A percentile compares a stretch with the other conserved stretches of the same genome.
Conservation (phyloP, 1,284 basidiomycete species). For the Stygiomarasmius scandens region DNA sequence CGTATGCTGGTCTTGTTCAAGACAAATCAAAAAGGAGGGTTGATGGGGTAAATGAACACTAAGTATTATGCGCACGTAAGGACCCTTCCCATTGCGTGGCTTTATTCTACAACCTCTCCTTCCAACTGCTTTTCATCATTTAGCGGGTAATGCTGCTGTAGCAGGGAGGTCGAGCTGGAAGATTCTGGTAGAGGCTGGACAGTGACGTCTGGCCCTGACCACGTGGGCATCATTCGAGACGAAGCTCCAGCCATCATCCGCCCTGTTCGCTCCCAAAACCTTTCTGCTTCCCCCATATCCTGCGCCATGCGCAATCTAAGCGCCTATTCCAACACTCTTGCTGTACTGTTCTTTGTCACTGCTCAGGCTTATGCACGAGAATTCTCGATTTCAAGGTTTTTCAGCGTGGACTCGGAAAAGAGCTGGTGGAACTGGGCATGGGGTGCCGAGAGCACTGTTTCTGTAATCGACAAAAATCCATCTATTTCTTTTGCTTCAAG, state of each 20-base stretch:
- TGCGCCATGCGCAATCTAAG: constrained; percentile 2
- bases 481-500: constrained; percentile 65
- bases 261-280: background rate
- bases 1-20: too few relatives aligned
- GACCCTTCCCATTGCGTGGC: too few relatives aligned
- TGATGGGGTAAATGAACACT: too few relatives aligned
- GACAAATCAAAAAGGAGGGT: too few relatives aligned
- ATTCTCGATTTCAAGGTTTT: constrained; percentile 1
- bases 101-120: too few relatives aligned
- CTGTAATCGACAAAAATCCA: constrained; percentile 72
- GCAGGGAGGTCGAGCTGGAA: background rate
- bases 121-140: too few relatives aligned
- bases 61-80: too few relatives aligned
- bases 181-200: background rate
- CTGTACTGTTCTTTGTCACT: background rate
- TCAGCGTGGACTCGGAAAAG: constrained; percentile 39
- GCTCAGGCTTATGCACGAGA: constrained; percentile 6
- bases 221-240: background rate
- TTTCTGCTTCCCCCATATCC: background rate
- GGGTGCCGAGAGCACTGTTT: constrained; percentile 78
- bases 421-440: constrained; percentile 68
- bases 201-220: background rate
- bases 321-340: background rate
- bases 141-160: too few relatives aligned
- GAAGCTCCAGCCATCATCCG: background rate